These are phyloP conservation scores for Podaxis mareebaensis DNA, from an alignment of 768 basidiomycete genomes.

Conservation along the genomic window DNA sequence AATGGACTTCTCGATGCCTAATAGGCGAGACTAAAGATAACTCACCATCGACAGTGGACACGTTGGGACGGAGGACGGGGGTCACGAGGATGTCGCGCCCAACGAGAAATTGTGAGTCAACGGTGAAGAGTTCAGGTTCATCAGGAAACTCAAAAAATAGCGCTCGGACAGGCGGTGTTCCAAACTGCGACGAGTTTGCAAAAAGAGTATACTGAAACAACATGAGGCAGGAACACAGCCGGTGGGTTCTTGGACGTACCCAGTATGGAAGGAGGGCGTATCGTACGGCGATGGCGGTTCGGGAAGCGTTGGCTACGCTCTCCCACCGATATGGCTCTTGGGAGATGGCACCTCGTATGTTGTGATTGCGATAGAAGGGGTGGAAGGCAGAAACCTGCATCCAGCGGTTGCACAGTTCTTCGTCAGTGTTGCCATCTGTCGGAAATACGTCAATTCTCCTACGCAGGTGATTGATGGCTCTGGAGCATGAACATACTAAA, in stretches of 20 bases:
- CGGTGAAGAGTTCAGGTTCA: conserved; percentile 59
- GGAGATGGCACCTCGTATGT: conserved; percentile 59
- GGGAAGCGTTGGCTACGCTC: conserved; percentile 72
- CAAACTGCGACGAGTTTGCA: conserved; percentile 61
- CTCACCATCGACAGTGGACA: conserved; percentile 64
- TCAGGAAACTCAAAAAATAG: conserved; percentile 80
- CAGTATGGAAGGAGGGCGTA: conserved; percentile 80
- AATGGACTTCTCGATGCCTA: not conserved
- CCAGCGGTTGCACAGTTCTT: conserved; percentile 84
- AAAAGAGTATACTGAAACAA: conserved; percentile 65
- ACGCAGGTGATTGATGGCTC: conserved; percentile 20
- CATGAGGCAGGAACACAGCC: conserved; percentile 4
- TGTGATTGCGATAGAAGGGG: conserved; percentile 85
- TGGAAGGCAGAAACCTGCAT: conserved; percentile 84
- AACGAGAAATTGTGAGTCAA: conserved; percentile 72
- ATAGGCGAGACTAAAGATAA: conserved; percentile 7
- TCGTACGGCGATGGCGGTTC: conserved; percentile 67
- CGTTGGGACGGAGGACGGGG: conserved; percentile 71
- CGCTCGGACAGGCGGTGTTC: conserved; percentile 73
- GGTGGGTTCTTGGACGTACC: conserved; percentile 41
- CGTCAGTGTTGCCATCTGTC: conserved; percentile 63
- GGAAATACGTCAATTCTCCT: conserved; percentile 8
- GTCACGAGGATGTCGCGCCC: conserved; percentile 74
- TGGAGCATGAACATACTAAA: conserved; percentile 42
- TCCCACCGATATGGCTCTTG: conserved; percentile 86